Evolutionary conservation across 1,139 yeast genomes (phyloP).

Genomic region (Debaryomycetaceae sp.): DNA sequence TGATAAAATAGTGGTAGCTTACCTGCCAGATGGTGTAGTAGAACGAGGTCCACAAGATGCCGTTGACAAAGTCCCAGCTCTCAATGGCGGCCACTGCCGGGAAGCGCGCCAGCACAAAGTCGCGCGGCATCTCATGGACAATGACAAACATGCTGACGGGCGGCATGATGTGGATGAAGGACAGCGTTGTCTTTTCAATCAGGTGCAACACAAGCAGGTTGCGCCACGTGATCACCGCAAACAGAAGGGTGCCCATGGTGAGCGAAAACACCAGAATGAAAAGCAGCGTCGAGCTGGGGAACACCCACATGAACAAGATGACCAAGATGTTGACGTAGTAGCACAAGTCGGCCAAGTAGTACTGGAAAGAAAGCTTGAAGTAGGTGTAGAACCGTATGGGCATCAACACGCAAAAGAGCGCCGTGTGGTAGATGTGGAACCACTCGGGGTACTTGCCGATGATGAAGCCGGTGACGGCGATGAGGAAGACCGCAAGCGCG

Average conservation of each 20-base stretch:
- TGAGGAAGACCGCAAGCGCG: conserved; percentile 63
- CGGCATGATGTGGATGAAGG: conserved; percentile 88
- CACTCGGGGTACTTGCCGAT: conserved; percentile 75
- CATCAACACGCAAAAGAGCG: conserved; percentile 58
- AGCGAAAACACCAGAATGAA: conserved; percentile 83
- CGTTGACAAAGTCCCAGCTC: conserved; percentile 68
- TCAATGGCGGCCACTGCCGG: conserved; percentile 73
- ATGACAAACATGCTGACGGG: conserved; percentile 85
- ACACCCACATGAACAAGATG: conserved; percentile 73
- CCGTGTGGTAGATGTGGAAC: conserved; percentile 75
- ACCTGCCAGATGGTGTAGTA: conserved; percentile 92
- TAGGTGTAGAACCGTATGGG: conserved; percentile 85
- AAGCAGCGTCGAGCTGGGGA: conserved; percentile 67
- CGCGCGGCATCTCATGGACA: conserved; percentile 69
- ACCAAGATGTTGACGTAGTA: conserved; percentile 79
- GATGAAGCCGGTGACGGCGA: conserved; percentile 69
- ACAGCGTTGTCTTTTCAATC: conserved; percentile 87
- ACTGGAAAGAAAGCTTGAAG: conserved; percentile 74
- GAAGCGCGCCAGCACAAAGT: conserved; percentile 53
- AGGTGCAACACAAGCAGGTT: conserved; percentile 90
- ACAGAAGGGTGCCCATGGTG: conserved; percentile 82
- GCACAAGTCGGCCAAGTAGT: conserved; percentile 88
- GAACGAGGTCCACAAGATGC: conserved; percentile 75
- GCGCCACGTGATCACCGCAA: conserved; percentile 96
- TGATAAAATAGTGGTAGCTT: conserved; percentile 85